Conservation (phyloP, 768 basidiomycete species). For the Kwoniella sp. region DNA sequence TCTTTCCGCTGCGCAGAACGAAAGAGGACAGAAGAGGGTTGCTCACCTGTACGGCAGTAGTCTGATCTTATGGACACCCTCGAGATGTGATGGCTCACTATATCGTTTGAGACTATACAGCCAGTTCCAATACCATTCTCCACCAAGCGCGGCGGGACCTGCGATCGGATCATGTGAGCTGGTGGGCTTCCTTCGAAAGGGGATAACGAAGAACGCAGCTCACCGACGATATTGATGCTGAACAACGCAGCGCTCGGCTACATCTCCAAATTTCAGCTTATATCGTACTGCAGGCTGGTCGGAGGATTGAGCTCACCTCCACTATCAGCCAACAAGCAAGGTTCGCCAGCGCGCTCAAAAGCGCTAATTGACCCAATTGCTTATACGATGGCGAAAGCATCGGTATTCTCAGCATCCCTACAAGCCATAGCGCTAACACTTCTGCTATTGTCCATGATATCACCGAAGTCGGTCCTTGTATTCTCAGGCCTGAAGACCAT, state of each 20-base stretch:
- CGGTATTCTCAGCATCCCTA: constrained; percentile 57
- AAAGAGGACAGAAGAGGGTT: too few relatives aligned
- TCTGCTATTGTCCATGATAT: constrained; percentile 51
- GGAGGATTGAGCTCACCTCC: constrained; percentile 38
- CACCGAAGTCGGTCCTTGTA: constrained; percentile 30
- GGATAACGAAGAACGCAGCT: neutral
- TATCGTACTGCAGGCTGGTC: too few relatives aligned
- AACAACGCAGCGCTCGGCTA: constrained; percentile 33
- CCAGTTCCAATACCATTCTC: constrained; percentile 31
- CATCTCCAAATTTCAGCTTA: constrained; percentile 5
- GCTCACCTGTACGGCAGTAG: constrained; percentile 77
- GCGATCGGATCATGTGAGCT: constrained; percentile 5
- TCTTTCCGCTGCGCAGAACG: too few relatives aligned
- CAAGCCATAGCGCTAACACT: constrained; percentile 38
- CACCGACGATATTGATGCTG: constrained; percentile 56
- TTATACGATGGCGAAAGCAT: constrained; percentile 49
- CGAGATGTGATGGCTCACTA: constrained; percentile 53
- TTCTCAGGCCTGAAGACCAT: constrained; percentile 60
- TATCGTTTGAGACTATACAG: constrained; percentile 29
- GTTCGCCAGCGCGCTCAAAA: constrained; percentile 44
- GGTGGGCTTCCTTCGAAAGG: constrained; percentile 7
- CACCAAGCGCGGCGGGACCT: constrained; percentile 39
- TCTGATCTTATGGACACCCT: constrained; percentile 84
- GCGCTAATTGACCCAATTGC: constrained; percentile 38
- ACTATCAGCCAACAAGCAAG: constrained; percentile 50